Evolutionary conservation across 768 basidiomycete species (phyloP).

Genomic region (Calvatia gigantea): DNA sequence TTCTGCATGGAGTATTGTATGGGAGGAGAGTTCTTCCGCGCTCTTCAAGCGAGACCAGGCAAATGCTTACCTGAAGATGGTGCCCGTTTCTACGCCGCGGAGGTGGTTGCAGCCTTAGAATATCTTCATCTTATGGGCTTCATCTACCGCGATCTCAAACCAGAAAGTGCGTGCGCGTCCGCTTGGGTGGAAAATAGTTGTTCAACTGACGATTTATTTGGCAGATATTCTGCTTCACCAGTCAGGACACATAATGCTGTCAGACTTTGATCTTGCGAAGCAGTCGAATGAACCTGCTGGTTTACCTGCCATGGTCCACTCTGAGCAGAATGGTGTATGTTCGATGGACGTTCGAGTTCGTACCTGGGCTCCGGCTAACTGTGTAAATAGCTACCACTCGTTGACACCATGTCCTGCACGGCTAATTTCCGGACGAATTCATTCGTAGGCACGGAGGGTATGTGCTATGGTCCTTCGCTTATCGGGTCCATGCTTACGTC

Average conservation of each 20-base stretch:
- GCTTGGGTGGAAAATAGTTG: conserved; percentile 13
- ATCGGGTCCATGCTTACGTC: conserved; percentile 8
- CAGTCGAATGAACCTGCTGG: conserved; percentile 85
- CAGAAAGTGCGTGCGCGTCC: conserved; percentile 78
- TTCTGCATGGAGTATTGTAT: conserved; percentile 99
- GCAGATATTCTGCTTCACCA: conserved; percentile 96
- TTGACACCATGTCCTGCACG: conserved; percentile 97
- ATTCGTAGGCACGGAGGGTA: conserved; percentile 98
- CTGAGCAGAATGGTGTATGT: conserved; percentile 86
- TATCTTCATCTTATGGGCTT: conserved; percentile 99
- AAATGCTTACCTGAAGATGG: conserved; percentile 96
- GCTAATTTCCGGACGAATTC: conserved; percentile 98
- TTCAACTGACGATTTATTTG: conserved; percentile 16
- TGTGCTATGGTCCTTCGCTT: conserved; percentile 22
- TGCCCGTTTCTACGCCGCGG: conserved; percentile 96
- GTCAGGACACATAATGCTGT: conserved; percentile 98
- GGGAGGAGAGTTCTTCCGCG: conserved; percentile 99
- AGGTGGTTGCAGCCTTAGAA: conserved; percentile 96
- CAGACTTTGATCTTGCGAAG: conserved; percentile 98
- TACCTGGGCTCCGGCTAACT: conserved; percentile 14
- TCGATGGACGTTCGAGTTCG: conserved; percentile 8
- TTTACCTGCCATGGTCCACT: conserved; percentile 84
- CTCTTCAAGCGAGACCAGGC: conserved; percentile 92
- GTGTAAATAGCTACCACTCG: conserved; percentile 71
- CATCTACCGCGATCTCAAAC: conserved; percentile 98